These are phyloP conservation scores for Monilinia aucupariae DNA, from an alignment of 2,329 filamentous ascomycete genomes.

Conservation along the genomic window DNA sequence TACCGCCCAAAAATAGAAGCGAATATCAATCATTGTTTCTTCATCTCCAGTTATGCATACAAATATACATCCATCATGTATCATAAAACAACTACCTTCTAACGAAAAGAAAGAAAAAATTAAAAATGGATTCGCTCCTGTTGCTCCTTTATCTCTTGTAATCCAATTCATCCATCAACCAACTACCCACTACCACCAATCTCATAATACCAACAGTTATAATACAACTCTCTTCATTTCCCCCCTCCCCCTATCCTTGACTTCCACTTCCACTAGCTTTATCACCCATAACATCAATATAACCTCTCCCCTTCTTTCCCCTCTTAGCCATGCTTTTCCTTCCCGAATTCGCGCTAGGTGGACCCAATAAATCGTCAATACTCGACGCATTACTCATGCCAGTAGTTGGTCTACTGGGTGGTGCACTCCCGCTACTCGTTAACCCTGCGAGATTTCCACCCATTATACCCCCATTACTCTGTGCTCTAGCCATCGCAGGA, in stretches of 20 bases:
- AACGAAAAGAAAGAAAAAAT: not conserved
- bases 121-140: not conserved
- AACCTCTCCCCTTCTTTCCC: slow-evolving; percentile 74
- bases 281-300: slow-evolving; percentile 86
- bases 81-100: not conserved
- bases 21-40: slow-evolving; percentile 1
- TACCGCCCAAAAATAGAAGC: too few species aligned
- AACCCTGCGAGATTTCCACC: slow-evolving; percentile 2
- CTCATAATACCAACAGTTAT: not conserved
- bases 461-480: not conserved
- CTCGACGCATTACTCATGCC: slow-evolving; percentile 88
- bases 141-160: not conserved
- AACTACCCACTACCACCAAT: not conserved
- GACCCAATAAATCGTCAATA: slow-evolving; percentile 86
- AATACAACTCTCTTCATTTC: not conserved
- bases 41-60: not conserved
- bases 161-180: not conserved
- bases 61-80: not conserved
- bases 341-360: slow-evolving; percentile 60
- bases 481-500: slow-evolving; percentile 1
- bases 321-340: slow-evolving; percentile 55
- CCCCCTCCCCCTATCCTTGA: not conserved
- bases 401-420: slow-evolving; percentile 62
- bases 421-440: slow-evolving; percentile 11
- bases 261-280: slow-evolving; percentile 19